Evolutionary conservation across 2,329 filamentous ascomycete species (phyloP).

Genomic region (Talaromyces rugulosus): DNA sequence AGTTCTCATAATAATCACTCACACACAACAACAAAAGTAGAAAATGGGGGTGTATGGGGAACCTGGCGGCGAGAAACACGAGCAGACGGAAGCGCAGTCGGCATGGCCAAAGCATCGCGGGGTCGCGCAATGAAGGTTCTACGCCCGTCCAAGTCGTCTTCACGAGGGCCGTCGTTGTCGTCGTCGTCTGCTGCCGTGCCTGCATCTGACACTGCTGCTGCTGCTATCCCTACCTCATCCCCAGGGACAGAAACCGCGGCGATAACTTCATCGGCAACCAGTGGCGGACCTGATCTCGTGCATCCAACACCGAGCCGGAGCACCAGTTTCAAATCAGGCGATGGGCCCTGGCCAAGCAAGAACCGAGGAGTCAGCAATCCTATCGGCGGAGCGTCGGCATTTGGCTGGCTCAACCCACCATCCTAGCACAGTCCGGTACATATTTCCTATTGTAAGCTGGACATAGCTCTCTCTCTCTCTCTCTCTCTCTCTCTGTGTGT

Average conservation of each 20-base stretch:
- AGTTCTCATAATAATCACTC: background rate
- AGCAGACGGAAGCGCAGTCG: conserved; percentile 32
- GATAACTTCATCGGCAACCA: conserved; percentile 10
- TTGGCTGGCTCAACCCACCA: conserved; percentile 75
- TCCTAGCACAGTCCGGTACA: background rate
- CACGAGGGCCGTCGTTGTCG: conserved; percentile 10
- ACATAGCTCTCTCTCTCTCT: background rate
- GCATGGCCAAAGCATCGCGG: conserved; percentile 59
- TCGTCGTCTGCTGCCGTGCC: conserved; percentile 5
- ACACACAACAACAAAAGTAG: conserved; percentile 22
- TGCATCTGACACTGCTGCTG: conserved; percentile 1
- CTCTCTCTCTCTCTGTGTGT: background rate
- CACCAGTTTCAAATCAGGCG: conserved; percentile 20
- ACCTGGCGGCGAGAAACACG: conserved; percentile 60
- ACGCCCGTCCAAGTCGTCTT: conserved; percentile 59
- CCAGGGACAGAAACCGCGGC: conserved; percentile 6
- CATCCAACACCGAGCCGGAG: conserved; percentile 15
- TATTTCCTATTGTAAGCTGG: background rate
- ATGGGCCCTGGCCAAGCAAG: conserved; percentile 33
- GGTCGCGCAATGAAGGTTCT: conserved; percentile 80
- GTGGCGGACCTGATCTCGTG: conserved; percentile 12
- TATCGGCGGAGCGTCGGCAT: conserved; percentile 86
- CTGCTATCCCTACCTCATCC: conserved; percentile 12
- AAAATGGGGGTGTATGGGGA: conserved; percentile 60
- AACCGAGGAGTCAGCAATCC: conserved; percentile 69